These are phyloP conservation scores for Emmonsia crescens DNA, from an alignment of 2,329 filamentous ascomycete genomes.

Conservation along the genomic window DNA sequence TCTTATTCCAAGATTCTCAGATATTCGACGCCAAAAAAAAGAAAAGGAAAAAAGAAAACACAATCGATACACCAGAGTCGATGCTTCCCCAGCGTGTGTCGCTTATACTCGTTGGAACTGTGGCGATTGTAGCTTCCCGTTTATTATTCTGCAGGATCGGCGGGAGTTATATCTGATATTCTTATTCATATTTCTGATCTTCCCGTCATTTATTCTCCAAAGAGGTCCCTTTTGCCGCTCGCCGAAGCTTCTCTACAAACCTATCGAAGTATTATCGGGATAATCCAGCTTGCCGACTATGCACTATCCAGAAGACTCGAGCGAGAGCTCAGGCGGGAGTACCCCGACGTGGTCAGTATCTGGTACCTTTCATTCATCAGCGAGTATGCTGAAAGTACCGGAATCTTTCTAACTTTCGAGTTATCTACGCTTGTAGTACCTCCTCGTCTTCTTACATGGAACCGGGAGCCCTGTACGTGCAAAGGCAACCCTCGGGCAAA, in stretches of 20 bases:
- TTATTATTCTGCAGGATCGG: not conserved
- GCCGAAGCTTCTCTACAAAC: not conserved
- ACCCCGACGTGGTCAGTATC: not conserved
- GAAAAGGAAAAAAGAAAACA: too few relatives aligned
- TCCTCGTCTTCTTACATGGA: constrained; percentile 3
- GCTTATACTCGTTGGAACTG: not conserved
- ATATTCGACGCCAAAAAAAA: not conserved
- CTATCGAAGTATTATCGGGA: not conserved
- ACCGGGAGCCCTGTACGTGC: constrained; percentile 9
- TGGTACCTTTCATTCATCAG: not conserved
- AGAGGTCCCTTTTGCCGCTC: not conserved
- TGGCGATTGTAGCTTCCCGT: not conserved
- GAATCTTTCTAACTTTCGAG: not conserved
- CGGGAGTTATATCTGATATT: not conserved
- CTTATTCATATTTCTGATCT: not conserved
- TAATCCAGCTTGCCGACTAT: not conserved
- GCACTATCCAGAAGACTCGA: not conserved
- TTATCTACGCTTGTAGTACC: not conserved
- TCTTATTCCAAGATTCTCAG: not conserved
- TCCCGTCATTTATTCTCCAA: not conserved
- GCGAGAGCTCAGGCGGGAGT: constrained; percentile 1
- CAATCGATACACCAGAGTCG: not conserved
- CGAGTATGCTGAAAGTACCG: not conserved
- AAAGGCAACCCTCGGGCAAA: constrained; percentile 11
- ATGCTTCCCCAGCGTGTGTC: not conserved